Conservation (phyloP, 169 alveolate species). For the Blepharisma undulans region DNA sequence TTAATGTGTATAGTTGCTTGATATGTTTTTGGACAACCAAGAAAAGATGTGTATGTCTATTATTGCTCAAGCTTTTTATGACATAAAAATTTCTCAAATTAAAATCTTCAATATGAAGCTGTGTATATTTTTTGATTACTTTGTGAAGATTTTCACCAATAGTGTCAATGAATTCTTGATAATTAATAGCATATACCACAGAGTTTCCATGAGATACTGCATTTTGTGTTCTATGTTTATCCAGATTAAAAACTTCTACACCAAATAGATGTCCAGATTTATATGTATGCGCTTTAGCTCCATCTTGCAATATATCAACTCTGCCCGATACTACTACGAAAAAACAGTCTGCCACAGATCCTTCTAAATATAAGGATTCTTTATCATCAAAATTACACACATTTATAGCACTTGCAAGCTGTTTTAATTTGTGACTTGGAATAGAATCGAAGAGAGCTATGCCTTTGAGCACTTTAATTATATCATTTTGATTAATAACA, state of each 20-base stretch:
- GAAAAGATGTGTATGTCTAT: conserved; percentile 22
- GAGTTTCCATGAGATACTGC: conserved; percentile 42
- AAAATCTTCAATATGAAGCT: conserved; percentile 89
- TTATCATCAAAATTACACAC: neutral
- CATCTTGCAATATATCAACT: conserved; percentile 45
- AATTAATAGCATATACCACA: conserved; percentile 29
- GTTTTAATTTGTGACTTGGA: neutral
- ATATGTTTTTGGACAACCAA: neutral
- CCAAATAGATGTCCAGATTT: conserved; percentile 19
- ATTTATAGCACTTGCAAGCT: neutral
- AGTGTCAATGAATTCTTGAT: conserved; percentile 38
- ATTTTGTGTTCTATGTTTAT: neutral
- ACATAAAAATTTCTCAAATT: conserved; percentile 82
- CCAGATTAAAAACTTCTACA: neutral
- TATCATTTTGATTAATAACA: neutral
- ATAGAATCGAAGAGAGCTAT: neutral
- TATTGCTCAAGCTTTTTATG: conserved; percentile 53
- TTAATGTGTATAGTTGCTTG: conserved; percentile 30
- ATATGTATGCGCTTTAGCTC: conserved; percentile 34
- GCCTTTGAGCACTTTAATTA: neutral
- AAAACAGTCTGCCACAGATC: conserved; percentile 35
- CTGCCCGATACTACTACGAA: conserved; percentile 53
- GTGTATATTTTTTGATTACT: conserved; percentile 89
- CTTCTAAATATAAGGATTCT: neutral
- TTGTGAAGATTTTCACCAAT: conserved; percentile 74